Base-by-base conservation (phyloP, 257 asterid species). In the Gentiana dahurica region DNA sequence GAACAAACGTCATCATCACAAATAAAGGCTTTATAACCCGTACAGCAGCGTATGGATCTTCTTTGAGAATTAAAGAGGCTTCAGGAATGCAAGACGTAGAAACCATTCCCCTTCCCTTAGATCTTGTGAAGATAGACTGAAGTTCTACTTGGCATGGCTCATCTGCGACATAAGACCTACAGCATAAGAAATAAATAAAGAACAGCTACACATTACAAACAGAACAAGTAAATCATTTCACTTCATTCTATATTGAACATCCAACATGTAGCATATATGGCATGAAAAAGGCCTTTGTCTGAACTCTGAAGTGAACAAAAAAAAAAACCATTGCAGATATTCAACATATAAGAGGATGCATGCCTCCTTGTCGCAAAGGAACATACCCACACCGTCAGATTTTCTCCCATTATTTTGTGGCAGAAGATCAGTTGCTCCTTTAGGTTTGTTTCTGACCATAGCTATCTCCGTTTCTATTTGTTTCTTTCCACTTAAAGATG, bases 11-110 rank as follows among this genome's bases (percentile, higher is more conserved):
- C n/a, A 39, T 54, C 51, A 24, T 63, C 58, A n/a, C 32, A 35
- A 47, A 59, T 45, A 15, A 53, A 43, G 12, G 34, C 54, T 48
- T 44, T 58, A 9, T 54, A 59, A 60, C 51, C 59, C 72, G 50
- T 87, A 91, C 98, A 82, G 85, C 98, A 57, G 95, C 89, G 71
- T 76, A 79, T 58, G 96, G 96, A 68, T 87, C 92, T 81, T 91
- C 98, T 59, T 61, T 76, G 71, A 82, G 89, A 78, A 91, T 69
- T 72, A 91, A 68, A 67, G 96, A 76, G 71, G 83, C 86, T 63
- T 68, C 59, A 63, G 80, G 76, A 72, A 87, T 75, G 72, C 83
- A 82, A 53, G 71, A 52, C 52, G 43, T 68, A 44, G 90, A 70
- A 69, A 61, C 52, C 83, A 87, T 81, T 77, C 88, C 96, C 76